phyloP scores from a whole-genome alignment of 176 grass and related monocot species.

The bread wheat (Triticum aestivum) region IWGSC_CS_RefSeq_v2.1 NC_057808.1:66071653-66072152 shows the following conservation, averaged over 20 bases:
- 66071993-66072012: background rate
- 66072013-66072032: background rate
- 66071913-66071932: background rate
- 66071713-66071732: constrained; percentile 31
- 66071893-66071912: constrained; percentile 54
- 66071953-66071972: background rate
- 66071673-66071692: constrained; percentile 87
- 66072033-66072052: background rate
- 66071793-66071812: constrained; percentile 68
- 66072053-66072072: background rate
- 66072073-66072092: background rate
- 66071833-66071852: constrained; percentile 98
- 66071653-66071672: constrained; percentile 83
- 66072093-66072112: background rate
- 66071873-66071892: constrained; percentile 70
- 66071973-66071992: background rate
- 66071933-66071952: background rate
- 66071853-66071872: constrained; percentile 93
- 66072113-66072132: background rate
- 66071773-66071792: background rate
- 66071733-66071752: background rate
- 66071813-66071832: constrained; percentile 92
- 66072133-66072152: background rate
- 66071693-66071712: constrained; percentile 99
- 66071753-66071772: background rate